phyloP scores from a whole-genome alignment of 768 basidiomycete species.

The Lenzites betulinus region DNA sequence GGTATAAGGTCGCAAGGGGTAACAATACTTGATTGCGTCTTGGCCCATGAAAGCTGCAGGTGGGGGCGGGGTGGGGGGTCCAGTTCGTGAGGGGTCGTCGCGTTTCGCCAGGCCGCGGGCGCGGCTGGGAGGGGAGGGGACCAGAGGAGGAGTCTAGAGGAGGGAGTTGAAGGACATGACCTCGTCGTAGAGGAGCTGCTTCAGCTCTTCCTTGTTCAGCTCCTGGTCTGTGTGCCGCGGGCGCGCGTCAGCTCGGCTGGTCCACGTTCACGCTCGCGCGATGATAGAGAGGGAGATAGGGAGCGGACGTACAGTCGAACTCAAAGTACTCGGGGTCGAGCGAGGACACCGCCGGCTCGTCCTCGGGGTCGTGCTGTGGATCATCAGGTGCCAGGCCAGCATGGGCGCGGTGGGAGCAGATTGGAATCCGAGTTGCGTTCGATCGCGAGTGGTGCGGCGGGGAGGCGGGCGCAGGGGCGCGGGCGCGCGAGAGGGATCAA shows the following conservation, averaged over 20 bases:
- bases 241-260: neutral
- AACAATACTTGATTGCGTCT: too few species aligned
- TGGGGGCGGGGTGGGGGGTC: neutral
- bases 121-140: neutral
- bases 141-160: conserved; percentile 42
- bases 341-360: conserved; percentile 82
- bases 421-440: too few species aligned
- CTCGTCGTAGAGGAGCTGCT: conserved; percentile 81
- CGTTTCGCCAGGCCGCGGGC: conserved; percentile 1
- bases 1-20: neutral
- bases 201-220: conserved; percentile 76
- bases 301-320: conserved; percentile 67
- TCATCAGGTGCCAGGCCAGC: neutral
- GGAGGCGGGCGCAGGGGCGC: neutral
- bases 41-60: neutral
- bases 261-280: too few species aligned
- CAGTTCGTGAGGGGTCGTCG: neutral
- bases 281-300: conserved; percentile 5
- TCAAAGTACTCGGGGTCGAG: conserved; percentile 88
- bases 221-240: conserved; percentile 40
- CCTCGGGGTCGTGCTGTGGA: conserved; percentile 78
- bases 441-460: neutral
- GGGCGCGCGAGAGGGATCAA: too few species aligned
- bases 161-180: conserved; percentile 73
- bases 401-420: too few species aligned